Evolutionary conservation across 192 early-diverging fungal species (phyloP), one percentile per base, ranked within the genome.

Genomic region (Paraglomus brasilianum): DNA sequence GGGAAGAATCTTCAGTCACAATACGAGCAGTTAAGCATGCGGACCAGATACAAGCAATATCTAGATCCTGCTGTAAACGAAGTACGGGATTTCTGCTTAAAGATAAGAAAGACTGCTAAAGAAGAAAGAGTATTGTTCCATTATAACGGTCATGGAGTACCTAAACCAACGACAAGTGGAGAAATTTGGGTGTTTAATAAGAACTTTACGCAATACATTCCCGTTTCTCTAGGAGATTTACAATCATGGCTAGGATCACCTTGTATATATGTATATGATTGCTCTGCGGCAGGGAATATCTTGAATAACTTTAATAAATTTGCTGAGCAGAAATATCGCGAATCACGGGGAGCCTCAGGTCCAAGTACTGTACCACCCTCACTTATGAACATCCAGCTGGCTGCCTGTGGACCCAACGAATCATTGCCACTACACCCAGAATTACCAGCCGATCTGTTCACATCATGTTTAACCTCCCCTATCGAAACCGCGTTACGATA

Each of bases 111-210:
- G 21, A 87, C 82, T 69, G 92, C 93, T 47, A 96, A 95, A 72
- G 95, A 96, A 46, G 95, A 96, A 55, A 88, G 97, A 3, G 86
- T 97, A 50, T 76, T 99, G 47, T 97, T 99, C 61, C 94, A 99
- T 72, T 99, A 97, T 83, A 99, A 99, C 66, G 97, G 97, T 15
- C 97, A 97, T 63, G 97, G 97, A 51, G 97, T 99, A 15, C 97
- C 97, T 6, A 91, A 90, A 66, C 95, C 97, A 13, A 97, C 95
- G 11, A 75, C 82, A 13, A 92, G 91, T 67, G 97, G 97, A 57
- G 97, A 99, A 72, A 92, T 97, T 49, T 99, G 97, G 97, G 95
- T 95, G 43, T 99, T 99, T 72, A 97, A 99, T 83, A 92, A 91
- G 73, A 88, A 89, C 64, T 97, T 94, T 83, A 97, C 95, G 41